Conservation (phyloP, 352 stramenopile genomes). For the Globisporangium iwayamae region DNA sequence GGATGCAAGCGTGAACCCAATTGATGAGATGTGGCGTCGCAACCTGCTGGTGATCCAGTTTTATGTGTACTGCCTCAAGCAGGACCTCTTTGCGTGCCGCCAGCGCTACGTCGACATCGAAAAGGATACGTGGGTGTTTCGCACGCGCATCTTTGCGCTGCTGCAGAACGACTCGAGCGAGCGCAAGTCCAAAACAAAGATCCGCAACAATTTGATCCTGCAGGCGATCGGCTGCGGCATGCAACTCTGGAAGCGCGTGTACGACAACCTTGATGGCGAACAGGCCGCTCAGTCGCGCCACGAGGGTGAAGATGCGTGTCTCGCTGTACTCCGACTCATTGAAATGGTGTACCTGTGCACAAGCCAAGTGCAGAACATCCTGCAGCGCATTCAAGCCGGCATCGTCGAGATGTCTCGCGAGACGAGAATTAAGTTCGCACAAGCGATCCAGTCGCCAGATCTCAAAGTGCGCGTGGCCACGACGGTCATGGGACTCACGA, state of each 20-base stretch:
- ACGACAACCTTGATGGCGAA: constrained; percentile 33
- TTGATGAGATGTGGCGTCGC: constrained; percentile 58
- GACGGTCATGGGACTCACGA: constrained; percentile 68
- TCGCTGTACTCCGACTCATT: constrained; percentile 62
- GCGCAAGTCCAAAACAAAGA: constrained; percentile 34
- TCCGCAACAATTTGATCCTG: constrained; percentile 73
- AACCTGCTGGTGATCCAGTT: constrained; percentile 79
- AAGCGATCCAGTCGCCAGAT: constrained; percentile 53
- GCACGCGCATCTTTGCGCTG: constrained; percentile 55
- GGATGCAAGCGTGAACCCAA: constrained; percentile 41
- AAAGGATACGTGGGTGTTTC: constrained; percentile 47
- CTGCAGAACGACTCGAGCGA: constrained; percentile 44
- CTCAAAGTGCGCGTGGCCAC: constrained; percentile 59
- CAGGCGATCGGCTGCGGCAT: constrained; percentile 48
- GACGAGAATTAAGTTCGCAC: constrained; percentile 57
- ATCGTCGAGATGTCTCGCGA: constrained; percentile 46
- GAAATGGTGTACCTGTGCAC: constrained; percentile 81
- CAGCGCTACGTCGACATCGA: constrained; percentile 47
- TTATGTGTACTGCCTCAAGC: constrained; percentile 76
- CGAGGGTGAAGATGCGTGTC: constrained; percentile 60
- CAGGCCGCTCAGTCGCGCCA: constrained; percentile 22
- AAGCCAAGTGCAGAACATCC: constrained; percentile 66
- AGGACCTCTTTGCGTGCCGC: constrained; percentile 58
- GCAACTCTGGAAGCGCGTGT: constrained; percentile 66
- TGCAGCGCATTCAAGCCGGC: constrained; percentile 63